A percentile compares a stretch with the other conserved stretches of the same genome.
phyloP scores from a whole-genome alignment of 768 basidiomycete genomes.

The Lactarius sanguifluus region DNA sequence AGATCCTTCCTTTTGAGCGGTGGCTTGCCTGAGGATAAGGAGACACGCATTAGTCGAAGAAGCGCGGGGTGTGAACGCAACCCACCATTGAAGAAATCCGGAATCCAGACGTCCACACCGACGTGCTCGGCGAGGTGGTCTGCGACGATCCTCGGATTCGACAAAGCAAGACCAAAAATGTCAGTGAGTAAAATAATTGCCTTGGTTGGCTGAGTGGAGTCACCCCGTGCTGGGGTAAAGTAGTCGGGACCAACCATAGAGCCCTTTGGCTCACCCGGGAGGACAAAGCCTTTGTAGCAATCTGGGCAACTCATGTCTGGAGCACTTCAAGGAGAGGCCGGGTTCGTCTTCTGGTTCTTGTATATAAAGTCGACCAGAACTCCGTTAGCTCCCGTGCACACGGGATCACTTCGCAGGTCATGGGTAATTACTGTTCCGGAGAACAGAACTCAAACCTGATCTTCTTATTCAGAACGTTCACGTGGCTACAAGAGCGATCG shows the following conservation, averaged over 20 bases:
- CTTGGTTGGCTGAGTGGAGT: slow-evolving; percentile 31
- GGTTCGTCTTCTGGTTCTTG: not conserved
- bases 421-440: too few relatives aligned
- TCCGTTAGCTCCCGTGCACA: not conserved
- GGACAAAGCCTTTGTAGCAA: slow-evolving; percentile 44
- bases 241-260: slow-evolving; percentile 45
- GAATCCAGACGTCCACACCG: slow-evolving; percentile 62
- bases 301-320: slow-evolving; percentile 32
- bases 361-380: not conserved
- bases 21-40: slow-evolving; percentile 34
- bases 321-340: not conserved
- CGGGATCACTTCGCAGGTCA: not conserved
- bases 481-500: slow-evolving; percentile 21
- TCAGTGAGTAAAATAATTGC: slow-evolving; percentile 58
- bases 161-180: slow-evolving; percentile 52
- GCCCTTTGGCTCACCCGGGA: slow-evolving; percentile 50
- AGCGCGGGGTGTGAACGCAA: not conserved
- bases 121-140: slow-evolving; percentile 50
- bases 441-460: too few relatives aligned
- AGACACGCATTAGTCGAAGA: not conserved
- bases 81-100: slow-evolving; percentile 58
- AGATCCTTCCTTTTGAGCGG: slow-evolving; percentile 33
- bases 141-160: slow-evolving; percentile 57
- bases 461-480: slow-evolving; percentile 30
- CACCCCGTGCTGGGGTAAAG: slow-evolving; percentile 37